These are phyloP conservation scores for Stevia rebaudiana DNA, from an alignment of 140 eudicot species.

Conservation along the genomic window DNA sequence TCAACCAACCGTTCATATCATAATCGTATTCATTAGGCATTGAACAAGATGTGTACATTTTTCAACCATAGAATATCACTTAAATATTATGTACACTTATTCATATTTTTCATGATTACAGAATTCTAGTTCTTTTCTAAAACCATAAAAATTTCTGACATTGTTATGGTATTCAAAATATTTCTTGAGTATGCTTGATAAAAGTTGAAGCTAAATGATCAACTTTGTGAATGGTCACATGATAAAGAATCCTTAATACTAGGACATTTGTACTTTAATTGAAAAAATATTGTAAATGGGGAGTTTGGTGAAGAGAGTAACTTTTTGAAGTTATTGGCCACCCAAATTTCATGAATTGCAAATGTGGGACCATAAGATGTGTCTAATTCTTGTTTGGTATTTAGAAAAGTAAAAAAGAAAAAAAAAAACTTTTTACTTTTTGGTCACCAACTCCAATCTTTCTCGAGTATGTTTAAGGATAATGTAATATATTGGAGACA, in stretches of 20 bases:
- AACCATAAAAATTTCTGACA: neutral
- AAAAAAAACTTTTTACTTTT: slow-evolving; percentile 19
- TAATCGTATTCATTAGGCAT: neutral
- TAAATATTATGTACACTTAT: neutral
- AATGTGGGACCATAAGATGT: slow-evolving; percentile 21
- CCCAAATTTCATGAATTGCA: slow-evolving; percentile 33
- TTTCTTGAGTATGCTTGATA: slow-evolving; percentile 22
- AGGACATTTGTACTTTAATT: slow-evolving; percentile 33
- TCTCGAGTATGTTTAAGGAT: slow-evolving; percentile 19
- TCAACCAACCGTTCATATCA: neutral
- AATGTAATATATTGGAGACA: too few relatives aligned
- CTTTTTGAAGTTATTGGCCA: slow-evolving; percentile 32
- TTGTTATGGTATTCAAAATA: slow-evolving; percentile 17
- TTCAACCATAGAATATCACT: slow-evolving; percentile 11
- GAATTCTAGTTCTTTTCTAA: neutral
- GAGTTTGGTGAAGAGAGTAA: slow-evolving; percentile 31
- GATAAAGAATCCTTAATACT: neutral
- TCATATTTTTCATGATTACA: neutral
- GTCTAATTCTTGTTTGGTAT: slow-evolving; percentile 32
- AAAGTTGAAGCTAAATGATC: neutral
- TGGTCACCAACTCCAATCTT: slow-evolving; percentile 29
- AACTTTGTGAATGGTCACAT: slow-evolving; percentile 19
- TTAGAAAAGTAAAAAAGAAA: neutral
- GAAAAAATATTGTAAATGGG: slow-evolving; percentile 14
- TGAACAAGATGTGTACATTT: neutral